Evolutionary conservation across 2,329 filamentous ascomycete species (phyloP).

Genomic region (Cercospora sp.): DNA sequence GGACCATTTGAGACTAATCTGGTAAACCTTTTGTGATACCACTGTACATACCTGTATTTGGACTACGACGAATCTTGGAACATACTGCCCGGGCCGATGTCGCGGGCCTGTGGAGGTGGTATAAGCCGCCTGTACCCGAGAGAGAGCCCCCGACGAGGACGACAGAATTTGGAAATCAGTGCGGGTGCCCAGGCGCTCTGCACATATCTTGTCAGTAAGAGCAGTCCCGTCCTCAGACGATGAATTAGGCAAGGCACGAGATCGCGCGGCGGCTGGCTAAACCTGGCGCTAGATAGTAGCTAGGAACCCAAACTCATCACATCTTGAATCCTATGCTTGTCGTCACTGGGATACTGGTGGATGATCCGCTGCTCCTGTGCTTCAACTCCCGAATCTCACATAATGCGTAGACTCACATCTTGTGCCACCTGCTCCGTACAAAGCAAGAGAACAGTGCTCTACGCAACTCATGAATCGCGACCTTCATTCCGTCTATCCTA

Average conservation of each 20-base stretch:
- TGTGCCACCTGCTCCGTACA: too few relatives aligned
- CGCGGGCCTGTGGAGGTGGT: background rate
- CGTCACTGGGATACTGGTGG: too few relatives aligned
- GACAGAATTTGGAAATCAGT: background rate
- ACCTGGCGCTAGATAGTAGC: too few relatives aligned
- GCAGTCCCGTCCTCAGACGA: too few relatives aligned
- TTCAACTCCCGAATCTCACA: too few relatives aligned
- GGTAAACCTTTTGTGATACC: conserved; percentile 9
- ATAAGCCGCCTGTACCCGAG: background rate
- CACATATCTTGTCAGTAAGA: too few relatives aligned
- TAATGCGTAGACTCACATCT: too few relatives aligned
- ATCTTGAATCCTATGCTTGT: too few relatives aligned
- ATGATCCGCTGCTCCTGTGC: too few relatives aligned
- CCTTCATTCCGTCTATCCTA: background rate
- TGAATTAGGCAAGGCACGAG: too few relatives aligned
- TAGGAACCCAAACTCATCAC: too few relatives aligned
- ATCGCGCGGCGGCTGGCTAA: too few relatives aligned
- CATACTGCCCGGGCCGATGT: background rate
- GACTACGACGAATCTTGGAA: background rate
- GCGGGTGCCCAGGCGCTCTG: background rate
- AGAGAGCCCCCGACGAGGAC: background rate
- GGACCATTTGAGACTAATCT: background rate
- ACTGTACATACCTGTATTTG: conserved; percentile 13
- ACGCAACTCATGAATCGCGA: background rate
- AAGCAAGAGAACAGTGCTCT: background rate